A percentile compares a stretch with the other conserved stretches of the same genome.
These are phyloP conservation scores for Rhodomyrtus psidioides DNA, from an alignment of 441 rosid species.

Conservation along the genomic window DNA sequence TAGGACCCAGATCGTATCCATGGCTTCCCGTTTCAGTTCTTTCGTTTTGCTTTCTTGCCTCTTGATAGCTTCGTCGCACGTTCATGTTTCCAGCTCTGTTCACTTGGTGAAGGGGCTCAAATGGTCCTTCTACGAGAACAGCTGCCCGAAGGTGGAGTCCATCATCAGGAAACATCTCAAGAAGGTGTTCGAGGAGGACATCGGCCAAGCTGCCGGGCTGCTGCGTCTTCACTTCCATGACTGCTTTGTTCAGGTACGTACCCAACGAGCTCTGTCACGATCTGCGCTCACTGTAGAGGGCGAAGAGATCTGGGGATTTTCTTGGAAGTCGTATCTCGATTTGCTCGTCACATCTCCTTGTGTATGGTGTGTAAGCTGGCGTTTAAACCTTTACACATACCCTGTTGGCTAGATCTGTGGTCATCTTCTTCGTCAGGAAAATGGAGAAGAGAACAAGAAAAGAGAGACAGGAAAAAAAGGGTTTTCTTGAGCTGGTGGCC, in stretches of 20 bases:
- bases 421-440: not conserved
- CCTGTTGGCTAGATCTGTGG: not conserved
- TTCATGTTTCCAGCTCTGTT: constrained; percentile 4
- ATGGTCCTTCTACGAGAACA: constrained; percentile 37
- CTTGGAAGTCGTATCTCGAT: not conserved
- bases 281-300: not conserved
- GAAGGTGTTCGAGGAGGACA: constrained; percentile 46
- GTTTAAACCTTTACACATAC: not conserved
- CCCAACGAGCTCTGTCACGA: not conserved
- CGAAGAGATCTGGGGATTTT: not conserved
- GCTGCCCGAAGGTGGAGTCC: constrained; percentile 56
- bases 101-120: constrained; percentile 47
- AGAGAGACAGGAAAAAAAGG: not conserved
- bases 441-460: not conserved
- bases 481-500: not conserved
- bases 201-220: constrained; percentile 71
- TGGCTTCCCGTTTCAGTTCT: not conserved
- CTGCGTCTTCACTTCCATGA: constrained; percentile 85
- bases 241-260: constrained; percentile 69
- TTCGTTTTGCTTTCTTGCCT: constrained; percentile 17
- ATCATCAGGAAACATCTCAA: constrained; percentile 38
- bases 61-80: constrained; percentile 4
- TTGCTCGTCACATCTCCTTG: not conserved
- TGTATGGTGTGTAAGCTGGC: not conserved
- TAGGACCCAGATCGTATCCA: not conserved